phyloP scores from a whole-genome alignment of 2,329 filamentous ascomycete genomes.

The Scytalidium sp. region DNA sequence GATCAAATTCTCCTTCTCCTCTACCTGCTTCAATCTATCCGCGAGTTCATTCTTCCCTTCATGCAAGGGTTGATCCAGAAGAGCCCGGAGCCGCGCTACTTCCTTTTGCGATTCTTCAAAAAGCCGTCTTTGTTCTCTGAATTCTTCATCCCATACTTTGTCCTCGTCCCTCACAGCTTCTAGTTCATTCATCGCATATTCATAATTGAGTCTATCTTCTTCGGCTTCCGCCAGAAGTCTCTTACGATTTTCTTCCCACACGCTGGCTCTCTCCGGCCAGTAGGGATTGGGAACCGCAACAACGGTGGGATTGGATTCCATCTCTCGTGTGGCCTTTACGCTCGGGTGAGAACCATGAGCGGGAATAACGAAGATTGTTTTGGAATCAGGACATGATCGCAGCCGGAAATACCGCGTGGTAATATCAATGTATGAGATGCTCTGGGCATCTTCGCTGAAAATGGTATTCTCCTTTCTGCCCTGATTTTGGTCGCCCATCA shows the following conservation, averaged over 20 bases:
- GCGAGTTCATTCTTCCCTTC: neutral
- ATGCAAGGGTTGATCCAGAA: neutral
- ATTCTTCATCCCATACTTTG: slow-evolving; percentile 9
- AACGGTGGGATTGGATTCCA: slow-evolving; percentile 42
- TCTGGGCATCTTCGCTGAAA: slow-evolving; percentile 31
- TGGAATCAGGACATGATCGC: slow-evolving; percentile 33
- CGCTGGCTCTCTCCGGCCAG: slow-evolving; percentile 22
- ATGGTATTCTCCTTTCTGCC: slow-evolving; percentile 27
- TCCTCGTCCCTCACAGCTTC: neutral
- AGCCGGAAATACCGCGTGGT: slow-evolving; percentile 51
- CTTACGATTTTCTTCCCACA: slow-evolving; percentile 16
- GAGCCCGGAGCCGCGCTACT: neutral
- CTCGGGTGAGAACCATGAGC: slow-evolving; percentile 45
- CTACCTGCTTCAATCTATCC: neutral
- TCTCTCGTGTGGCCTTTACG: slow-evolving; percentile 39
- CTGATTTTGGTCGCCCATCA: slow-evolving; percentile 35
- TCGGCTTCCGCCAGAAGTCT: neutral
- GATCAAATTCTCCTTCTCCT: neutral
- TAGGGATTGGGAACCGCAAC: slow-evolving; percentile 25
- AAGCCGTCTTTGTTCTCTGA: slow-evolving; percentile 7
- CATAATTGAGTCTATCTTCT: neutral
- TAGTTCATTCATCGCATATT: neutral
- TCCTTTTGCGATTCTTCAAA: slow-evolving; percentile 2
- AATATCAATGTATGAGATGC: slow-evolving; percentile 47
- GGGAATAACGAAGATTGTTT: slow-evolving; percentile 51